Evolutionary conservation across 495 filamentous ascomycete genomes (phyloP), one percentile per base, ranked within the genome.

Genomic region (Aspergillus haitiensis): DNA sequence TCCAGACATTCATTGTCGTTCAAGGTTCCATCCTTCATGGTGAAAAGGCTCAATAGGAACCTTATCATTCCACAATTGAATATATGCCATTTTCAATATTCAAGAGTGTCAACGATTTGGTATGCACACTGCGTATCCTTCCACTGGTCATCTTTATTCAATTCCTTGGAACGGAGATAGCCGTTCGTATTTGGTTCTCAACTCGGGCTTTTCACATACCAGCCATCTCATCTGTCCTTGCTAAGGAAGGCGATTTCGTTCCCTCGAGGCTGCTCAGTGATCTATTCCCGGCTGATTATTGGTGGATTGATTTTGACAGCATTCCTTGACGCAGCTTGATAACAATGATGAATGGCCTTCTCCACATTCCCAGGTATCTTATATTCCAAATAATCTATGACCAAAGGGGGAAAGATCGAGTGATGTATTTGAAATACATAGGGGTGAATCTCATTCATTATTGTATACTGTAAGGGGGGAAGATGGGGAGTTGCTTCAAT

Each of bases 311-410:
- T 40, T 55, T 42, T 60, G 58, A 60, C 58, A 60, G 58, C 58
- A 60, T 60, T 60, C 58, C 36, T 46, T 42, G 48, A 57, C 40
- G 27, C 35, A n/a, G 35, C 16, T 59, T 7, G 48, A 49, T 16
- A 31, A 12, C 7, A 48, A 42, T 15, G 51, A 42, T 31, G 49
- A 32, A 16, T 59, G 56, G 35, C 56, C 21, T 27, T 52, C 16
- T 52, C 55, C 54, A 52, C 59, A 62, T 62, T 62, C 55, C 39
- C 18, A n/a, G n/a, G 13, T 46, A 9, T 21, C n/a, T 45, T 47
- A 31, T 9, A 53, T 58, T 58, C 42, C 54, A 57, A 52, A 62
- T 62, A 36, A 35, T 27, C 35, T 32, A 35, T 11, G 16, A 53
- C 27, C 44, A n/a, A 60, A 48, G 8, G 45, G 42, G 50, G 37